Conservation (phyloP, 805 yeast species). For the Candida ponderosae region DNA sequence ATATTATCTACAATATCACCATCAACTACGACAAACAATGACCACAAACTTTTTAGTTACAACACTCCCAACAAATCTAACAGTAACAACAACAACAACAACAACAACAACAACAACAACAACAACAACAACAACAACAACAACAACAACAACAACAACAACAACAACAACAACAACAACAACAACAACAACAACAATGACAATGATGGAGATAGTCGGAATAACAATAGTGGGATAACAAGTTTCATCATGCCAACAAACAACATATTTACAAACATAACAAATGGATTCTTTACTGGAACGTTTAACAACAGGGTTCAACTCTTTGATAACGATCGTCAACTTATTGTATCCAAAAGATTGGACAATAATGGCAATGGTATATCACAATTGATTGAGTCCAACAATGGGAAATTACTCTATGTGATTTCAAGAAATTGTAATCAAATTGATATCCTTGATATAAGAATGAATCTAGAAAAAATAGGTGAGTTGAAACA, state of each 20-base stretch:
- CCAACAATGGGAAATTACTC: conserved; percentile 28
- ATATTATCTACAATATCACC: too few relatives aligned
- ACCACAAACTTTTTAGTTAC: too few relatives aligned
- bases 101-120: too few relatives aligned
- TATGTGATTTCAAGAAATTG: conserved; percentile 25
- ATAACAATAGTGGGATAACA: conserved; percentile 10
- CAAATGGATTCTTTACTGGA: conserved; percentile 19
- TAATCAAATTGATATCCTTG: conserved; percentile 24
- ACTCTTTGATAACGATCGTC: conserved; percentile 19
- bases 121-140: too few relatives aligned
- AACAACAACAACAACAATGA: too few relatives aligned
- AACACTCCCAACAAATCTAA: too few relatives aligned
- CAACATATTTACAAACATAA: conserved; percentile 10
- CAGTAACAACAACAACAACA: too few relatives aligned
- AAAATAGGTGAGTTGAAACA: conserved; percentile 6
- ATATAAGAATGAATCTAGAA: conserved; percentile 23
- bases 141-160: too few relatives aligned
- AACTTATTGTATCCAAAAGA: conserved; percentile 8
- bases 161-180: too few relatives aligned
- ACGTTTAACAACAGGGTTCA: conserved; percentile 25
- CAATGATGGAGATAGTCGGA: neutral
- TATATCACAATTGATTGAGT: conserved; percentile 25
- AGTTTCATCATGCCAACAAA: conserved; percentile 10
- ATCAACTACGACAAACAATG: too few relatives aligned
- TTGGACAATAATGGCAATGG: conserved; percentile 21